Conservation (phyloP, 2,329 filamentous ascomycete species). For the Nigrospora sphaerica region DNA sequence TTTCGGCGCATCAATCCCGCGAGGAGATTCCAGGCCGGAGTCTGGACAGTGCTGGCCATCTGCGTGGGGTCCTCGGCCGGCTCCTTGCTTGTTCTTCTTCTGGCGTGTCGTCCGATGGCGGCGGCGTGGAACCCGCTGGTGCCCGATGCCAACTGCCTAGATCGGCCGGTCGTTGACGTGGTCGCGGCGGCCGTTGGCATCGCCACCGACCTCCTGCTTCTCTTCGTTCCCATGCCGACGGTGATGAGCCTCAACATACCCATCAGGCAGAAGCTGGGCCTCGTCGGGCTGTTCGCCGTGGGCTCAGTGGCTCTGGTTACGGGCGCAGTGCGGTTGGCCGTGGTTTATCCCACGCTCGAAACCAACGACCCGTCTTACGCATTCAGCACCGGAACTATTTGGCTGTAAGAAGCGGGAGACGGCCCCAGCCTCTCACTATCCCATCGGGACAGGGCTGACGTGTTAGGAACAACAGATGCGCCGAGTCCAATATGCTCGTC, state of each 20-base stretch:
- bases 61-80: constrained; percentile 22
- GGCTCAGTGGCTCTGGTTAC: constrained; percentile 31
- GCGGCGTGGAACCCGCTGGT: constrained; percentile 22
- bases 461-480: constrained; percentile 14
- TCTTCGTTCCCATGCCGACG: constrained; percentile 37
- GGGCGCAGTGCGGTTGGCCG: constrained; percentile 19
- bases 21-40: constrained; percentile 21
- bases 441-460: not conserved
- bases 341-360: constrained; percentile 18
- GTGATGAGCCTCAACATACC: constrained; percentile 37
- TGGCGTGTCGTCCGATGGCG: constrained; percentile 27
- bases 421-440: not conserved
- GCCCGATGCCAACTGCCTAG: constrained; percentile 28
- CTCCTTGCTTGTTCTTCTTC: constrained; percentile 26
- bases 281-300: constrained; percentile 35
- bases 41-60: constrained; percentile 21
- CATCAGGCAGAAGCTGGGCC: constrained; percentile 35
- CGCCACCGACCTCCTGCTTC: constrained; percentile 37
- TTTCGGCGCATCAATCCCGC: constrained; percentile 29
- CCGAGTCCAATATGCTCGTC: constrained; percentile 32
- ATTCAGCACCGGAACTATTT: constrained; percentile 17
- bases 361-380: constrained; percentile 21
- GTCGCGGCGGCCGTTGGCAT: constrained; percentile 40
- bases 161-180: constrained; percentile 39
- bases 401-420: constrained; percentile 15